Base-by-base conservation (phyloP, 129 eudicot genomes). In the Flaveria ramosissima region DNA sequence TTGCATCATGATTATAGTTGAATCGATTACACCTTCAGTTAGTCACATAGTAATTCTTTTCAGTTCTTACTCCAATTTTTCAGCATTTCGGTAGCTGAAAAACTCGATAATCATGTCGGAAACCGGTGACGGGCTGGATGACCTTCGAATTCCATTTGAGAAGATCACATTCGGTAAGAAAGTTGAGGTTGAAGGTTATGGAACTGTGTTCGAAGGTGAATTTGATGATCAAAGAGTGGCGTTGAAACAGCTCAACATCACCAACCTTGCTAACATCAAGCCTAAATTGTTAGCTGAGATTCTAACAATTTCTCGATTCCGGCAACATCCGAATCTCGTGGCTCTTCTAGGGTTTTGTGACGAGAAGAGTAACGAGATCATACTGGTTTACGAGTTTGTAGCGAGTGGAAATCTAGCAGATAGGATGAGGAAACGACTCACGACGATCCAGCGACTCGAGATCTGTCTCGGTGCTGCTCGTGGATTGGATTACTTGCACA, bases 391-490 rank as follows among this genome's bases (percentile, higher is more conserved):
- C 71, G 80, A 80, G 76, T 80, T 27, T 7, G 84, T 74, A 17
- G 26, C 56, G 7, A 30, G 71, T 10, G 80, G 80, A 57, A 57
- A 80, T 46, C 84, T 80, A 20, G 84, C 79, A 0, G 84, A 80
- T 45, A 67, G 20, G 70, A 80, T 80, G 84, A 67, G 74, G 1
- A 80, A 73, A 42, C 84, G 63, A 26, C 84, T 80, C 43, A 73
- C 53, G 0, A 80, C 84, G 16, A 67, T 80, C 63, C 84, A 80
- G 15, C 84, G 84, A 48, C 26, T 80, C 7, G 79, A 80, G 75
- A 80, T 80, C 74, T 80, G 84, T 55, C 75, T 80, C 11, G 84
- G 78, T 10, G 79, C 84, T 73, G 84, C 84, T 42, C 79, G 79
- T 73, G 84, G 84, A 5, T 70, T 80, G 52, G 52, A 67, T 17